A percentile compares a stretch with the other conserved stretches of the same genome.
These are phyloP conservation scores for Aquilaria malaccensis DNA, from an alignment of 345 rosid genomes.

Conservation along the genomic window DNA sequence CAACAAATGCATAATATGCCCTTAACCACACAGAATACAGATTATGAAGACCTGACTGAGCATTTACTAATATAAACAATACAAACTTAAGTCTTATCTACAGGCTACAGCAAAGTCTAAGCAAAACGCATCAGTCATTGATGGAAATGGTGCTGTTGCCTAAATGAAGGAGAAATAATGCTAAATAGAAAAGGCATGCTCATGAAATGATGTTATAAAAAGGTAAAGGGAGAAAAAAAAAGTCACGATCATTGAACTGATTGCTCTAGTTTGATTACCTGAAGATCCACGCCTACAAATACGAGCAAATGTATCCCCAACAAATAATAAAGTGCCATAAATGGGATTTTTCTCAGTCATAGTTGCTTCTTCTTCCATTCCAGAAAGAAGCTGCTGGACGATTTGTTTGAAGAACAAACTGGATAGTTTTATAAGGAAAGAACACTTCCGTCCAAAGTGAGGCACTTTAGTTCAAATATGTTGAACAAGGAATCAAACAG, in stretches of 20 bases:
- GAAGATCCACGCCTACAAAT: conserved; percentile 91
- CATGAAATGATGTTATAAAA: too few species aligned
- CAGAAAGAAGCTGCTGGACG: conserved; percentile 52
- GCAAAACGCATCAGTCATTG: too few species aligned
- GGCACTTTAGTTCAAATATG: conserved; percentile 13
- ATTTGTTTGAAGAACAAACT: conserved; percentile 81
- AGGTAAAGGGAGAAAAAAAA: conserved; percentile 5
- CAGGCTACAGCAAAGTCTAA: too few species aligned
- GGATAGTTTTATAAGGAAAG: conserved; percentile 39
- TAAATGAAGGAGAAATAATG: conserved; percentile 3
- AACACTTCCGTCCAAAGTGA: conserved; percentile 6
- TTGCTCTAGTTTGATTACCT: conserved; percentile 41
- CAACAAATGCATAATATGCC: too few species aligned
- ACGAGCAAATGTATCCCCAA: conserved; percentile 69
- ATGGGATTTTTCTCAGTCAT: conserved; percentile 16
- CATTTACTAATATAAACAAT: too few species aligned
- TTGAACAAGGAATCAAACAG: background rate
- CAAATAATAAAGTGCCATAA: conserved; percentile 41
- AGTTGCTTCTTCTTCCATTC: conserved; percentile 33
- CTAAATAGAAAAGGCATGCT: conserved; percentile 6
- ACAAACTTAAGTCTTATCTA: too few species aligned
- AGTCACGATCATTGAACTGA: background rate
- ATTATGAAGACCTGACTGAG: too few species aligned
- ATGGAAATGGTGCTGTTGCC: background rate
- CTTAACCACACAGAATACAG: too few species aligned